Evolutionary conservation across 768 basidiomycete genomes (phyloP).

Genomic region (Mycena epipterygia): DNA sequence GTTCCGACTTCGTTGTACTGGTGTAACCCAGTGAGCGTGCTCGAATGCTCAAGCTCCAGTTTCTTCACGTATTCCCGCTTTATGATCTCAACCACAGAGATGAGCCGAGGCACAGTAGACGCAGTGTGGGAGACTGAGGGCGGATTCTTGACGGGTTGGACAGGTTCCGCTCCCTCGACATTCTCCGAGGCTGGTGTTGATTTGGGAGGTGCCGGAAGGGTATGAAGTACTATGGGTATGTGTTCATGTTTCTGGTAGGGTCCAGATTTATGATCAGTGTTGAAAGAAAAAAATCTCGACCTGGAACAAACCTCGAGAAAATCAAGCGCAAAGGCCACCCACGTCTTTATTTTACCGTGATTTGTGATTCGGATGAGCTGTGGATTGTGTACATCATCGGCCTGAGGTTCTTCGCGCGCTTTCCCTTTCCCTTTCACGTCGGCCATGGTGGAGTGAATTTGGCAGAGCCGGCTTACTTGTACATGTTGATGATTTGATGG

Average conservation of each 20-base stretch:
- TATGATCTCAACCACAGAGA: conserved; percentile 87
- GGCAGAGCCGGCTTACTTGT: not conserved
- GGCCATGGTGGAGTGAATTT: conserved; percentile 21
- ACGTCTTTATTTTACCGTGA: conserved; percentile 67
- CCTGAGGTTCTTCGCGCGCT: conserved; percentile 22
- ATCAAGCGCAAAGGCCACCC: conserved; percentile 66
- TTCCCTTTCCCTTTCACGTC: conserved; percentile 37
- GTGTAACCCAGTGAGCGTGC: conserved; percentile 68
- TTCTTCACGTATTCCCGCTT: conserved; percentile 82
- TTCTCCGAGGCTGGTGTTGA: conserved; percentile 15
- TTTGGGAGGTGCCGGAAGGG: conserved; percentile 57
- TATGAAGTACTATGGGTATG: conserved; percentile 69
- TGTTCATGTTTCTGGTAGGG: conserved; percentile 59
- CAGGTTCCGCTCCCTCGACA: conserved; percentile 6
- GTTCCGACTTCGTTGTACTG: conserved; percentile 83
- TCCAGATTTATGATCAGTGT: not conserved
- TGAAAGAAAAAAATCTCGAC: not conserved
- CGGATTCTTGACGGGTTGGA: conserved; percentile 22
- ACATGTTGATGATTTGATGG: not conserved
- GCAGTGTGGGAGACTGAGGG: conserved; percentile 50
- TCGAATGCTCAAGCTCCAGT: conserved; percentile 57
- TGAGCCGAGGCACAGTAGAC: conserved; percentile 68
- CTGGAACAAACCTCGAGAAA: conserved; percentile 62
- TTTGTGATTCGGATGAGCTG: conserved; percentile 67
- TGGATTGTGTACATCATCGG: conserved; percentile 7